Conservation (phyloP, 2,329 filamentous ascomycete species). For the Claviceps pazoutovae region DNA sequence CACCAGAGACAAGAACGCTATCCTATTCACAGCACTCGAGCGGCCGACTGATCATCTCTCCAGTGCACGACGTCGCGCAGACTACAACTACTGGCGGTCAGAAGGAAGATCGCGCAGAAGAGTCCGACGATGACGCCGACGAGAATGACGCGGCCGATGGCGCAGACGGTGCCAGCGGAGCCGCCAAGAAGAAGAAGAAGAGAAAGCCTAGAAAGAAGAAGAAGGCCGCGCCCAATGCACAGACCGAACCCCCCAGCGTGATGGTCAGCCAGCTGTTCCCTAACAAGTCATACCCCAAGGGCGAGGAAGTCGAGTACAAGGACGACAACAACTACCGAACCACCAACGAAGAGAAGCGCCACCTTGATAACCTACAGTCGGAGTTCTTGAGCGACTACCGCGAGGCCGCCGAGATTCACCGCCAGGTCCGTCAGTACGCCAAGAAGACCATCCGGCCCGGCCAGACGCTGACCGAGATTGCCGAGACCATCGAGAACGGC, state of each 20-base stretch:
- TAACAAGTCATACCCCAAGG: conserved; percentile 56
- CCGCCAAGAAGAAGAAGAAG: conserved; percentile 42
- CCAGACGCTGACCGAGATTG: conserved; percentile 66
- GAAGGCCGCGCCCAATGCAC: conserved; percentile 53
- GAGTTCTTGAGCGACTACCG: conserved; percentile 73
- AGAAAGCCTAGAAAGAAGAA: conserved; percentile 80
- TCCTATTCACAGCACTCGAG: background rate
- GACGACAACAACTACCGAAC: conserved; percentile 67
- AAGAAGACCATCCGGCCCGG: conserved; percentile 71
- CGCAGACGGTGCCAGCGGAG: conserved; percentile 24
- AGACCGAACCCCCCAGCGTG: conserved; percentile 62
- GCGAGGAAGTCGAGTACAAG: conserved; percentile 64
- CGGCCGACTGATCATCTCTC: background rate
- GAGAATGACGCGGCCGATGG: conserved; percentile 21
- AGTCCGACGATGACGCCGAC: conserved; percentile 40
- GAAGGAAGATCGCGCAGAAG: conserved; percentile 30
- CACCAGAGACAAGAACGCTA: background rate
- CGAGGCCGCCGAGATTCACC: conserved; percentile 75
- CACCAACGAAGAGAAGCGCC: conserved; percentile 70
- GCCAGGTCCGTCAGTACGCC: conserved; percentile 74
- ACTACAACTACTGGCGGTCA: conserved; percentile 24
- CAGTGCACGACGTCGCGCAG: conserved; percentile 28
- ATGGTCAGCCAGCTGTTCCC: conserved; percentile 60
- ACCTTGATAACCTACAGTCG: conserved; percentile 67
- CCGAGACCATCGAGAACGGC: conserved; percentile 74